Percentiles rank a stretch among this genome's conserved stretches.
phyloP scores from a whole-genome alignment of 305 asterid genomes.

The Fraxinus xanthoxyloides region DNA sequence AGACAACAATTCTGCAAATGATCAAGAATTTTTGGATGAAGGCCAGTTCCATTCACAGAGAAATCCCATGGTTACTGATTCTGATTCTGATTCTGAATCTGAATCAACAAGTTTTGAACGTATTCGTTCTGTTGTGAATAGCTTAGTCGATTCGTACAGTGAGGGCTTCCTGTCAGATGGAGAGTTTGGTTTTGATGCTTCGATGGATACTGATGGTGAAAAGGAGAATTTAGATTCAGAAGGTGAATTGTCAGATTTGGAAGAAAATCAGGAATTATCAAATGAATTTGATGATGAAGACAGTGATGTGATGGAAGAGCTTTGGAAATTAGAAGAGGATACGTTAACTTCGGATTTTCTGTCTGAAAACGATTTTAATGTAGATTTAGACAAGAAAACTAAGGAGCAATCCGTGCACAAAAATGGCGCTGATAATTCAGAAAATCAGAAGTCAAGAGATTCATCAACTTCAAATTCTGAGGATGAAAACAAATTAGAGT shows the following conservation, averaged over 20 bases:
- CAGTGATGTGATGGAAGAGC: constrained; percentile 45
- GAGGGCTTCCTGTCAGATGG: constrained; percentile 27
- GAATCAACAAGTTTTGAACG: constrained; percentile 35
- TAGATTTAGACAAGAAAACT: constrained; percentile 18
- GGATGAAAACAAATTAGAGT: constrained; percentile 62
- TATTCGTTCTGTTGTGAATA: constrained; percentile 27
- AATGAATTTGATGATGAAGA: no score
- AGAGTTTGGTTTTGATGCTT: constrained; percentile 28
- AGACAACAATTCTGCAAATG: not conserved
- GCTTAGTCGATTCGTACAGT: constrained; percentile 33
- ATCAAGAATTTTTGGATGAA: constrained; percentile 25
- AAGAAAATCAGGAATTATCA: constrained; percentile 33
- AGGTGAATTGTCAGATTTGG: constrained; percentile 21
- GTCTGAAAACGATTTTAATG: constrained; percentile 40
- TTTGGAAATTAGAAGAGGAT: constrained; percentile 30
- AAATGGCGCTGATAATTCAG: constrained; percentile 24
- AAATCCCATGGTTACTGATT: constrained; percentile 27
- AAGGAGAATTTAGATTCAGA: no score
- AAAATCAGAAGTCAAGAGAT: constrained; percentile 29
- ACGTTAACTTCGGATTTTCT: constrained; percentile 28
- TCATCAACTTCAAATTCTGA: constrained; percentile 26
- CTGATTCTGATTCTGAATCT: constrained; percentile 38
- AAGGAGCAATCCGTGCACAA: constrained; percentile 3
- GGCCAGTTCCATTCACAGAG: constrained; percentile 18
- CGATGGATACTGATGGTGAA: not conserved